Base-by-base conservation (phyloP, 202 grass and related monocot species). In the Musa balbisiana region DNA sequence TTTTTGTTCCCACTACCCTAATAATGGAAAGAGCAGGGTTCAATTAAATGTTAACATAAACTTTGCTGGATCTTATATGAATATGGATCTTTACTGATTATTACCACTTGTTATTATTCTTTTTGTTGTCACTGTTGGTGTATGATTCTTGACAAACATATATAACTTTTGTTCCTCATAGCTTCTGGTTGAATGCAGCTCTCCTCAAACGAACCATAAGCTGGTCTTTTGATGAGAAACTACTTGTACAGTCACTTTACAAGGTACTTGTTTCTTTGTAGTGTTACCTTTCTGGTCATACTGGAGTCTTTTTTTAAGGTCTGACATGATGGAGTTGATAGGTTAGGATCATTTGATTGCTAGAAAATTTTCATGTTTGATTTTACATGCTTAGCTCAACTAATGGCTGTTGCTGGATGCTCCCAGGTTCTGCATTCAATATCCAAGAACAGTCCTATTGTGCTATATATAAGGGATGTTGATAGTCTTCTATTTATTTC, bases 191-290 rank as follows among this genome's bases (percentile, higher is more conserved):
- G 19, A 67, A 76, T 88, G 82, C 90, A 98, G 94, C 73, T 79
- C 68, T 84, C 74, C 74, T 89, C 27, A 89, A 85, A 76, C 94
- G 86, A 76, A 71, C 80, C 63, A 91, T 86, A 74, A 90, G 88
- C 83, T 98, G 94, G 91, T 83, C 62, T 66, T 98, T 94, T 83
- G 91, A 98, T 78, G 94, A 98, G 74, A 98, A 92, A 80, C 90
- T 98, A 71, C 83, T 98, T 53, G 82, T 98, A 64, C 94, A 98
- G 78, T 89, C 94, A 4, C 22, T 92, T 53, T 93, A 93, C 84
- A 98, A 89, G 91, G 85, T 87, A 79, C 55, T 53, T 69, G 51
- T 79, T 53, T 25, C 53, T 72, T 53, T 29, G 53, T 2, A 10
- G 6, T 4, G 3, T 1, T 50, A 10, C 12, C 11, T 55, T 53